Base-by-base conservation (phyloP, 352 stramenopile genomes). In the Phytopythium ostracodes region DNA sequence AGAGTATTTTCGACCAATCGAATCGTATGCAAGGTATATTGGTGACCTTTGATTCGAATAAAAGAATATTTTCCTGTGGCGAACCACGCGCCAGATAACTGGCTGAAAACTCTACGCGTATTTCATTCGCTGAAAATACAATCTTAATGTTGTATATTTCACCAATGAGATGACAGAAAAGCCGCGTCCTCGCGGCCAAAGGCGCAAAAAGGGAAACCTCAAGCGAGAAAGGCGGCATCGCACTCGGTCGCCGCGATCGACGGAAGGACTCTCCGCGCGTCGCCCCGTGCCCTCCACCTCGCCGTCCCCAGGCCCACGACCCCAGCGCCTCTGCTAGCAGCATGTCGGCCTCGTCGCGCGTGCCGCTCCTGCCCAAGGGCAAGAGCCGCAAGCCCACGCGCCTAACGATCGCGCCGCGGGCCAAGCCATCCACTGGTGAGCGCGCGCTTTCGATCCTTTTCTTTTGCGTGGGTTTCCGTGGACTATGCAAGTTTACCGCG, bases 331-430 rank as follows among this genome's bases (percentile, higher is more conserved):
- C n/a, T 24, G n/a, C 25, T 9, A 27, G 57, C 67, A 61, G 35
- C 46, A 85, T 85, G 76, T 72, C 76, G 29, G 63, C 62, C 25
- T 35, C 71, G 63, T 89, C 81, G 54, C 85, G 85, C 33, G 85
- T 94, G 51, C 85, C 85, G 65, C 75, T 94, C 58, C 67, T 94
- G 42, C 70, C 89, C 14, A 86, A 86, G 62, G 85, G 77, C 67
- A 89, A 89, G 55, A 64, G 72, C 49, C 78, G 83, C 63, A 92
- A 92, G 68, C 76, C 81, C 1, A 82, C 80, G 54, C 80, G 84
- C 2, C 60, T 89, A 47, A 78, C 84, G 43, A 91, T 91, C 65
- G 79, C 73, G 15, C 84, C 84, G 27, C 73, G 79, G 25, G 75
- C 77, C 14, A 87, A 82, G 51, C 81, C 82, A 7, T 81, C 77